Percentiles rank a stretch among this genome's conserved stretches.
phyloP scores from a whole-genome alignment of 139 green algal species.

The Micractinium sp. region DNA sequence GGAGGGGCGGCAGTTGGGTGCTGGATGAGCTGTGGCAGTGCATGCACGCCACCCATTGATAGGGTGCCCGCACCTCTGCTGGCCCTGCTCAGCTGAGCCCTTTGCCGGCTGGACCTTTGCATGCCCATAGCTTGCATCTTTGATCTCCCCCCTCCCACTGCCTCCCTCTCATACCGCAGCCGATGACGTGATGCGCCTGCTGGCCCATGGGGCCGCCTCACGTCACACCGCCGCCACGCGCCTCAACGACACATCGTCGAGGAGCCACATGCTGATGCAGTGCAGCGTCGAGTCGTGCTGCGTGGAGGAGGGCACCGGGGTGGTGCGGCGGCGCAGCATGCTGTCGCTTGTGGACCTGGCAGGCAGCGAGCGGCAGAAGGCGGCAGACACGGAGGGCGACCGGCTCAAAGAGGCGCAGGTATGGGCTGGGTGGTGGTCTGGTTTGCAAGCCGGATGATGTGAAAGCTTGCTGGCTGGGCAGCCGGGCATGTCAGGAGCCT shows the following conservation, averaged over 20 bases:
- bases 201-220: slow-evolving; percentile 70
- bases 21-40: neutral
- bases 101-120: no score
- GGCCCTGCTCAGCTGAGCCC: neutral
- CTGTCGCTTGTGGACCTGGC: slow-evolving; percentile 42
- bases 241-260: slow-evolving; percentile 88
- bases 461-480: neutral
- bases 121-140: no score
- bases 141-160: neutral
- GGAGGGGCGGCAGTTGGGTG: neutral
- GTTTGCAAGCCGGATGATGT: neutral
- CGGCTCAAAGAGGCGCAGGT: slow-evolving; percentile 65
- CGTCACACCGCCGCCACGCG: slow-evolving; percentile 83
- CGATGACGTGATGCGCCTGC: slow-evolving; percentile 73
- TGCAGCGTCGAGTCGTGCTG: slow-evolving; percentile 41
- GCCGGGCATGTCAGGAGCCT: no score
- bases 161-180: neutral
- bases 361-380: slow-evolving; percentile 63
- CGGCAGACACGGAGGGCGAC: slow-evolving; percentile 44
- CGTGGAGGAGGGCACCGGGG: slow-evolving; percentile 37
- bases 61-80: neutral
- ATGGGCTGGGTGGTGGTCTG: neutral
- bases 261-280: slow-evolving; percentile 86
- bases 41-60: neutral
- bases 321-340: slow-evolving; percentile 15